Evolutionary conservation across 2,329 filamentous ascomycete species (phyloP), one percentile per base, ranked within the genome.

Genomic region (Alternaria infectoria): DNA sequence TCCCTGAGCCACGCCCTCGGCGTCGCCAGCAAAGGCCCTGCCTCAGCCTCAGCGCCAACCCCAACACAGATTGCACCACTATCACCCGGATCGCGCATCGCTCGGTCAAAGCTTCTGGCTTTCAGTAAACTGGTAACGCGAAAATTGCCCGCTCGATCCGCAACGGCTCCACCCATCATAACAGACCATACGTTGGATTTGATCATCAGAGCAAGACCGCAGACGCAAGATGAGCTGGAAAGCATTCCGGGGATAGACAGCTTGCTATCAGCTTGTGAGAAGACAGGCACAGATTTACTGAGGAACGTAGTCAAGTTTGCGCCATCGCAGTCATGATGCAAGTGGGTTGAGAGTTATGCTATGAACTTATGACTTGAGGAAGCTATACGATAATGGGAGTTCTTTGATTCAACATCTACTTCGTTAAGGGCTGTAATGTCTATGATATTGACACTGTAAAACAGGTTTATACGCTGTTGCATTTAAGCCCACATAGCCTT

Each of bases 401-500:
- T 17, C n/a, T 52, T 21, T 36, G 21, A 13, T 10, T 30, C 12
- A n/a, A 32, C 49, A 50, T 58, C 46, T 51, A 50, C 26, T 28
- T 15, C 50, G n/a, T n/a, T 23, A 45, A 17, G 23, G 21, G 43
- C 32, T 40, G 12, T 25, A 32, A 10, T 54, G 28, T 51, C 21
- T 54, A 51, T 7, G 19, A 19, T 40, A n/a, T 55, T 26, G 8
- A 26, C 30, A 50, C 8, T 28, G 19, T 21, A 25, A 12, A 25
- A 51, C 19, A 9, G n/a, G 7, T 11, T 23, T 40, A 36, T 13
- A 23, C 19, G 19, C 21, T 57, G 4, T 8, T 26, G 36, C 40
- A 26, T 36, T 30, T 75, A 90, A 74, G 88, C 86, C 86, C 87
- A 89, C 71, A 86, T 85, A 70, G 85, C 85, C 72, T 74, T 83